Evolutionary conservation across 257 asterid genomes (phyloP).

Genomic region (Nicotiana tomentosiformis): DNA sequence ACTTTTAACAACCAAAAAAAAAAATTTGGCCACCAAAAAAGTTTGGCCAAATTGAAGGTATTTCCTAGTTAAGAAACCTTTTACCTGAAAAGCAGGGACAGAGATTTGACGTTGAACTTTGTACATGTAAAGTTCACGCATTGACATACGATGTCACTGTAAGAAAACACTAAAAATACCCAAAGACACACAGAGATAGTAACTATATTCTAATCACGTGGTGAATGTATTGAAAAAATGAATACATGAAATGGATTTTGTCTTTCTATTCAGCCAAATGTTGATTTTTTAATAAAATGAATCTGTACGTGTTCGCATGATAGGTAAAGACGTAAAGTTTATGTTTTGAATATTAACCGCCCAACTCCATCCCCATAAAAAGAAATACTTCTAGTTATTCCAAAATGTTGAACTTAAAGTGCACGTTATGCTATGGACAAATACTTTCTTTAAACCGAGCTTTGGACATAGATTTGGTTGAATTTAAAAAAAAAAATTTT

Average conservation of each 20-base stretch:
- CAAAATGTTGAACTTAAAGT: not conserved
- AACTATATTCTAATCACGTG: conserved; percentile 14
- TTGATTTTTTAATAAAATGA: not conserved
- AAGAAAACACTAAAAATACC: not conserved
- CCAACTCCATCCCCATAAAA: not conserved
- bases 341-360: too few relatives aligned
- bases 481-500: too few relatives aligned
- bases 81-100: not conserved
- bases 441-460: not conserved
- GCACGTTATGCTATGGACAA: conserved; percentile 2
- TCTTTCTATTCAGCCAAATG: not conserved
- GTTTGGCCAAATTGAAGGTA: not conserved
- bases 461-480: too few relatives aligned
- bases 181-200: not conserved
- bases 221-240: not conserved
- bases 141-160: not conserved
- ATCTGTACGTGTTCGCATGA: not conserved
- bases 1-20: too few relatives aligned
- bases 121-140: not conserved
- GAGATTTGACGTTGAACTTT: not conserved
- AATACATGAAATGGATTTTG: not conserved
- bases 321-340: not conserved
- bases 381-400: not conserved
- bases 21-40: too few relatives aligned
- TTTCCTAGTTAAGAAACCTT: not conserved